A percentile compares a stretch with the other conserved stretches of the same genome.
phyloP scores from a whole-genome alignment of 2,329 filamentous ascomycete species.

The Coniochaeta sp. region DNA sequence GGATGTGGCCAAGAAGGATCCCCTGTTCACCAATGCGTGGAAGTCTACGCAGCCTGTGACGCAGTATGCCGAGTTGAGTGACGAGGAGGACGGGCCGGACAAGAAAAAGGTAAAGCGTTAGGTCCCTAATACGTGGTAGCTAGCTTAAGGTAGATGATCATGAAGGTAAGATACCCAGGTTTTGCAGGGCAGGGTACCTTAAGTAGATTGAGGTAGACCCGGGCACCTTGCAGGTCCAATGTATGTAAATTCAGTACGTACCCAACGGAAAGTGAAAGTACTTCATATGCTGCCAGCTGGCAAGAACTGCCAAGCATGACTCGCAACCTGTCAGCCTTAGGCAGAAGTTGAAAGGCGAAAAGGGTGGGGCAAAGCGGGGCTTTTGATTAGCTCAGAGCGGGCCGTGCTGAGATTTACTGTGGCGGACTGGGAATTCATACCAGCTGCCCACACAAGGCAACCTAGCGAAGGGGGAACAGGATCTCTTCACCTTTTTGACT shows the following conservation, averaged over 20 bases:
- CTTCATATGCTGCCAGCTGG: background rate
- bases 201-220: too few species aligned
- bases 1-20: constrained; percentile 85
- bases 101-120: constrained; percentile 54
- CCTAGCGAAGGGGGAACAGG: constrained; percentile 24
- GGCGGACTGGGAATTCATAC: background rate
- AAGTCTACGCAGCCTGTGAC: constrained; percentile 85
- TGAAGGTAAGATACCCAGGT: too few species aligned
- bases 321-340: background rate
- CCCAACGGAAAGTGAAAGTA: too few species aligned
- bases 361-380: background rate
- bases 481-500: constrained; percentile 37
- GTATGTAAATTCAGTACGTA: background rate
- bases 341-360: background rate
- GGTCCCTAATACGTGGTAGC: too few species aligned
- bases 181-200: too few species aligned
- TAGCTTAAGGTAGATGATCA: too few species aligned
- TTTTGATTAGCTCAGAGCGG: background rate
- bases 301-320: background rate
- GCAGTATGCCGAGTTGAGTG: constrained; percentile 83
- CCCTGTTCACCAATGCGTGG: constrained; percentile 92
- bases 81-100: constrained; percentile 68
- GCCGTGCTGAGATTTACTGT: constrained; percentile 2
- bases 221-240: background rate
- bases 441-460: background rate